These are phyloP conservation scores for Rhizopus sp. DNA, from an alignment of 371 early-diverging fungal species.

Conservation along the genomic window DNA sequence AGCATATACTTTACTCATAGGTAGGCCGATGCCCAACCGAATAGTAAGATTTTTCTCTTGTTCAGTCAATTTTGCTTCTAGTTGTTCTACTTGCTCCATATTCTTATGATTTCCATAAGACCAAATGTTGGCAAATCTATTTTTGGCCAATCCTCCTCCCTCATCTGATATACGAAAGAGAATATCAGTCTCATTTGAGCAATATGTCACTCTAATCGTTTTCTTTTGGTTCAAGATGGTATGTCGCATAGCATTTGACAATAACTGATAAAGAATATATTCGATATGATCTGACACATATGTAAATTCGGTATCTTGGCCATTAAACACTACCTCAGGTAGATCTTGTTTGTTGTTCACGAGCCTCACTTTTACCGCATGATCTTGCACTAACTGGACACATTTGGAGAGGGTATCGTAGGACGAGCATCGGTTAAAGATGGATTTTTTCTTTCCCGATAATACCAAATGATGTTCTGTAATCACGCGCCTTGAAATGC, in stretches of 20 bases:
- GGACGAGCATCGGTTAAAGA: constrained; percentile 63
- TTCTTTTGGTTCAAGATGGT: constrained; percentile 29
- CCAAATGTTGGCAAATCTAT: constrained; percentile 64
- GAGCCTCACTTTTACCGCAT: constrained; percentile 9
- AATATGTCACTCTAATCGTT: constrained; percentile 69
- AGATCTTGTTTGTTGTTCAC: background rate
- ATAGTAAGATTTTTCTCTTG: constrained; percentile 37
- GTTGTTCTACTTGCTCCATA: constrained; percentile 58
- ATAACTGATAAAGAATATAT: constrained; percentile 81
- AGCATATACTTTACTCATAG: constrained; percentile 84
- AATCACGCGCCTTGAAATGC: constrained; percentile 83
- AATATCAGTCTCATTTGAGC: constrained; percentile 59
- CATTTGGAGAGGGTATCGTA: constrained; percentile 62
- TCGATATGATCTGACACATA: constrained; percentile 88
- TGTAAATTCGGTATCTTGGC: constrained; percentile 63
- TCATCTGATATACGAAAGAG: constrained; percentile 83
- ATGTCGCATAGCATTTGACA: constrained; percentile 74
- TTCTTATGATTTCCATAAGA: constrained; percentile 67
- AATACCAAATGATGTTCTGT: constrained; percentile 84
- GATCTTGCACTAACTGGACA: constrained; percentile 43
- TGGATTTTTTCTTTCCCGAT: constrained; percentile 43
- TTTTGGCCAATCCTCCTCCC: constrained; percentile 73
- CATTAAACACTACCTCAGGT: constrained; percentile 16
- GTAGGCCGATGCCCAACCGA: constrained; percentile 78
- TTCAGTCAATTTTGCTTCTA: constrained; percentile 63